Base-by-base conservation (phyloP, 1,284 basidiomycete genomes). In the Ceratorhiza oryzae-sativae region DNA sequence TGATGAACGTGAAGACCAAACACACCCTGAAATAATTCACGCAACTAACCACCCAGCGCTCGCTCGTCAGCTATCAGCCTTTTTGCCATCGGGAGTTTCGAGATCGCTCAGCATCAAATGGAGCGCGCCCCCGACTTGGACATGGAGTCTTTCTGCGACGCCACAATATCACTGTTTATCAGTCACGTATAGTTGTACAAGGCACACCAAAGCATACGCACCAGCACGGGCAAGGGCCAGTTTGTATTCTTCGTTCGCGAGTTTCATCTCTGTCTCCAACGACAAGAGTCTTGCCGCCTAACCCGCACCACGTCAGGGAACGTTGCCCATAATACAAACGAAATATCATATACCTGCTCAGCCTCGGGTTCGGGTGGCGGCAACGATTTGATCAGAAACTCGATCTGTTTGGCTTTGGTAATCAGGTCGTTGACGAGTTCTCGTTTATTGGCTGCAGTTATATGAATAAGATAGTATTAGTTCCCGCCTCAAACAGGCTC, bases 401-500 rank as follows among this genome's bases (percentile, higher is more conserved):
- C 90, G 53, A 94, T 86, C 78, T 94, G 92, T 77, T 94, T 94
- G 18, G 92, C 91, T 77, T 94, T 94, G 39, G 88, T 84, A 51
- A 94, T 85, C 48, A 94, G 82, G 76, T 94, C 92, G 20, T 85
- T 83, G 2, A 93, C 90, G 18, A 94, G 87, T 79, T 94, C 91
- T 75, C 86, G 88, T 79, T 90, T 87, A 80, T 92, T 93, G 8
- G 87, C 92, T 93, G 76, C 46, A 34, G 23, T 30, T 30, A 23
- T 30, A n/a, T 13, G 13, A 39, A 13, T 13, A 30, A 23, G 18
- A 23, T 56, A 15, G 25, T 39, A 41, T 71, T 27, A 48, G 58
- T 27, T 42, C 34, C 36, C 13, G 6, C 36, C 36, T 39, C 8
- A 39, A 6, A 30, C n/a, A 41, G 41, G 58, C 49, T 23, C 39